These are phyloP conservation scores for Luffa aegyptiaca DNA, from an alignment of 306 rosid genomes.

Conservation along the genomic window DNA sequence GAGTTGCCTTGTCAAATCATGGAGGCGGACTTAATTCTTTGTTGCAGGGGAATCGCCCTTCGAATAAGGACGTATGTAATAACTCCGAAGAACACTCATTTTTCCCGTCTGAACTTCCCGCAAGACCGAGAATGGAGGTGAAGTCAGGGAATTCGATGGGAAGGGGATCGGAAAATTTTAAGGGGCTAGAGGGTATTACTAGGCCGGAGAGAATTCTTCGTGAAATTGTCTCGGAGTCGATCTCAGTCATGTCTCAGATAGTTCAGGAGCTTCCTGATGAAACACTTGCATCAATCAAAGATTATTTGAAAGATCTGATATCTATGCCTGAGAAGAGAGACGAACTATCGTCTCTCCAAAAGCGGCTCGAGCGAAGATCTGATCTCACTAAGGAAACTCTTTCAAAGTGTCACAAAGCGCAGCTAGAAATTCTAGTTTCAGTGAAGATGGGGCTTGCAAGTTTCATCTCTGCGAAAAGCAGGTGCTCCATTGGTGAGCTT, in stretches of 20 bases:
- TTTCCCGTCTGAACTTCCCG: constrained; percentile 88
- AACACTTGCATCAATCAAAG: constrained; percentile 35
- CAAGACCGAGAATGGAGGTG: constrained; percentile 61
- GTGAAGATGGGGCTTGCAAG: constrained; percentile 67
- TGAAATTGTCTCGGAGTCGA: constrained; percentile 54
- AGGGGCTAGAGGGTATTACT: constrained; percentile 42
- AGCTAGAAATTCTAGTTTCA: constrained; percentile 61
- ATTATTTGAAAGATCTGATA: constrained; percentile 61
- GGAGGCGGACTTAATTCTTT: constrained; percentile 50
- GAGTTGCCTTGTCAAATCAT: constrained; percentile 55
- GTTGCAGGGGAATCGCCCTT: constrained; percentile 43
- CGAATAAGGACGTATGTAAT: constrained; percentile 23
- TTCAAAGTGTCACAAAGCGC: constrained; percentile 58
- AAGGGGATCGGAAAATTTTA: constrained; percentile 63
- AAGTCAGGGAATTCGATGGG: constrained; percentile 77
- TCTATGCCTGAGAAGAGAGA: constrained; percentile 62
- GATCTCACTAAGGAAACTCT: constrained; percentile 75
- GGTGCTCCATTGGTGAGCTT: constrained; percentile 38
- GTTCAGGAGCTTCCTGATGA: constrained; percentile 74
- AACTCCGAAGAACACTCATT: constrained; percentile 73
- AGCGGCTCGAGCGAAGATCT: constrained; percentile 57
- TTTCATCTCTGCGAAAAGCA: constrained; percentile 49
- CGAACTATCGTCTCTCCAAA: constrained; percentile 59
- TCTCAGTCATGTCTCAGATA: constrained; percentile 36
- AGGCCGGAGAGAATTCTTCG: constrained; percentile 62